Evolutionary conservation across 2,329 filamentous ascomycete genomes (phyloP), one percentile per base, ranked within the genome.

Genomic region (Cryphonectria parasitica): DNA sequence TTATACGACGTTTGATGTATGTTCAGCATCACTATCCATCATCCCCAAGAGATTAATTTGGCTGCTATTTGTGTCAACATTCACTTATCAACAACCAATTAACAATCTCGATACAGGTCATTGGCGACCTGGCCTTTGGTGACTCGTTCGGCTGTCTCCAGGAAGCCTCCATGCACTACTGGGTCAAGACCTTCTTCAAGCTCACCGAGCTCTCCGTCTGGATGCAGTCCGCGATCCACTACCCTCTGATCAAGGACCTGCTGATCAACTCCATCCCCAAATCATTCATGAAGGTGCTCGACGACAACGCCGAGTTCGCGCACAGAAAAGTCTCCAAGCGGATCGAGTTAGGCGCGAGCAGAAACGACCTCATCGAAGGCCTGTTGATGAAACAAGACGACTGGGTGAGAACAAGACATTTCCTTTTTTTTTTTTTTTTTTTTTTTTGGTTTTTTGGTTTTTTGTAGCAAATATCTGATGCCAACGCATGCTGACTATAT

Each of bases 1-100:
- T 63, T 75, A 72, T 54, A 81, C 73, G 75, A 82, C 52, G 76
- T 81, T 62, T 39, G 61, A 63, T 39, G 61, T 63, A 19, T 2
- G 39, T 63, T 41, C 19, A 43, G n/a, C 36, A n/a, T 25, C 34
- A 6, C 34, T 34, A 4, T 34, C 34, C 6, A 34, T 2, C 34
- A 6, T 34, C 34, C 34, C 41, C 41, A 43, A 17, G 41, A 43
- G 41, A 43, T 13, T 43, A 5, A 17, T 13, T 43, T 4, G 41
- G 2, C 5, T 43, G 41, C 41, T 43, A 3, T 19, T 17, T 6
- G 43, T 45, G 43, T 7, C 36, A 39, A 17, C 6, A 19, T 15
- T 2, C 22, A 31, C 39, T 7, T 8, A 19, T 45, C 22, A n/a
- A 28, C 41, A n/a, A 28, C 11, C 34, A 3, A 34, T 34, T n/a